Percentiles rank a stretch among this genome's conserved stretches.
Conservation (phyloP, 225 moss, liverwort and hornwort genomes). For the Anthoceros angustus region DNA sequence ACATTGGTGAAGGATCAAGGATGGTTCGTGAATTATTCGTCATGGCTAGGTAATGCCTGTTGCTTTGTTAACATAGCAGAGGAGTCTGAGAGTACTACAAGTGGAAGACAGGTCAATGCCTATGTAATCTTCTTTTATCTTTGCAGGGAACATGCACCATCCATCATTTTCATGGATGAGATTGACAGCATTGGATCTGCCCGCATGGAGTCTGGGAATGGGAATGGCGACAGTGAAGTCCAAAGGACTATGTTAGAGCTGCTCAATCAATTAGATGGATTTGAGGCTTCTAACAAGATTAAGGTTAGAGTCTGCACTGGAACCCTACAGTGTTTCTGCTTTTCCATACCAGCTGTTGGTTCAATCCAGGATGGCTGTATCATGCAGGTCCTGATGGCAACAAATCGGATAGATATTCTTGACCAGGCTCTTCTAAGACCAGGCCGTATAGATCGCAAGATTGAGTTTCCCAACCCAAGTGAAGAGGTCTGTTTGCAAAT, state of each 20-base stretch:
- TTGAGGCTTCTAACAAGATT: constrained; percentile 98
- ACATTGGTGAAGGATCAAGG: constrained; percentile 96
- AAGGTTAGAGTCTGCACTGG: constrained; percentile 30
- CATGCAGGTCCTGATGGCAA: constrained; percentile 88
- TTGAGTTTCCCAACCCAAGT: constrained; percentile 91
- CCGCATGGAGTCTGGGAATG: constrained; percentile 97
- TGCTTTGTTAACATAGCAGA: neutral
- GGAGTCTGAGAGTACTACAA: too few species aligned
- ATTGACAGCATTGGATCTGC: constrained; percentile 99
- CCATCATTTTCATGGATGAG: constrained; percentile 99
- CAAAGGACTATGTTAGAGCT: constrained; percentile 97
- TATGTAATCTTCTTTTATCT: constrained; percentile 7
- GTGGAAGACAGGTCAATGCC: neutral
- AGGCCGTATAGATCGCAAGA: constrained; percentile 89
- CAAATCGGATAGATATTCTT: constrained; percentile 92
- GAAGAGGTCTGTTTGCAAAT: constrained; percentile 49
- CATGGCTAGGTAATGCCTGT: constrained; percentile 64
- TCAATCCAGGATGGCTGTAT: neutral
- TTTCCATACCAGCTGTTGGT: neutral
- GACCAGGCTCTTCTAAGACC: constrained; percentile 91
- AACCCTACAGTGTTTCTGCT: neutral
- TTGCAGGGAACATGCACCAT: constrained; percentile 79
- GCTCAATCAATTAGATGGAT: constrained; percentile 93
- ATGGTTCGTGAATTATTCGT: constrained; percentile 99
- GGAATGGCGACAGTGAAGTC: constrained; percentile 98